These are phyloP conservation scores for Pichia paraexigua DNA, from an alignment of 805 yeast genomes.

Conservation along the genomic window DNA sequence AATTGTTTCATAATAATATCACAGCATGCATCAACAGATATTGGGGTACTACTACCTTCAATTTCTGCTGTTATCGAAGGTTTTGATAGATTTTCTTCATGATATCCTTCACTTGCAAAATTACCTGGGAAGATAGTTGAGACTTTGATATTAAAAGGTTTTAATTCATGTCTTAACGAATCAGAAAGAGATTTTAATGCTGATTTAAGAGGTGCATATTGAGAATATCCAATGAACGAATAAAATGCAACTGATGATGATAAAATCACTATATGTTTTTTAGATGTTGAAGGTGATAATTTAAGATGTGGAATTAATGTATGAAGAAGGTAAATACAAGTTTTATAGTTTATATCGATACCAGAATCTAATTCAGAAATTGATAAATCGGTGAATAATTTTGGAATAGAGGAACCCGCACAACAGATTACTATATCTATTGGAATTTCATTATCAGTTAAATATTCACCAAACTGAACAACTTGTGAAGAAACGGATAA, in stretches of 20 bases:
- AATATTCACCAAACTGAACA: conserved; percentile 33
- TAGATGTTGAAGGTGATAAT: not conserved
- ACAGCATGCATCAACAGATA: conserved; percentile 61
- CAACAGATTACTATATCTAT: conserved; percentile 80
- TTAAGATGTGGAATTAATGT: conserved; percentile 33
- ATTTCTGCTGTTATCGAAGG: conserved; percentile 75
- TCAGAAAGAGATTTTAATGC: conserved; percentile 73
- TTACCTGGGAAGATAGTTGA: conserved; percentile 83
- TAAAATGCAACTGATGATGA: conserved; percentile 78
- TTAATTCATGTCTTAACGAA: conserved; percentile 72
- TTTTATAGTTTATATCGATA: conserved; percentile 59
- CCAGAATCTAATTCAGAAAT: conserved; percentile 53
- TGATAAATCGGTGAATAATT: conserved; percentile 61
- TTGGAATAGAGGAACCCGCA: conserved; percentile 83
- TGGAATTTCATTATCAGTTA: conserved; percentile 13
- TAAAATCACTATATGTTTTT: conserved; percentile 50
- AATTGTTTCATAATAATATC: conserved; percentile 47
- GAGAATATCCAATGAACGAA: conserved; percentile 86
- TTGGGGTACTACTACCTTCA: conserved; percentile 78
- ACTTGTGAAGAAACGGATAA: conserved; percentile 43
- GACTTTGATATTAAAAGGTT: conserved; percentile 59
- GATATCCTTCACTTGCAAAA: conserved; percentile 81
- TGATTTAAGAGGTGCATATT: conserved; percentile 84
- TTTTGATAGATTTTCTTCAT: conserved; percentile 72
- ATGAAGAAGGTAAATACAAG: conserved; percentile 68